phyloP scores from a whole-genome alignment of 2,329 filamentous ascomycete species.

The Cladosporium sp. region DNA sequence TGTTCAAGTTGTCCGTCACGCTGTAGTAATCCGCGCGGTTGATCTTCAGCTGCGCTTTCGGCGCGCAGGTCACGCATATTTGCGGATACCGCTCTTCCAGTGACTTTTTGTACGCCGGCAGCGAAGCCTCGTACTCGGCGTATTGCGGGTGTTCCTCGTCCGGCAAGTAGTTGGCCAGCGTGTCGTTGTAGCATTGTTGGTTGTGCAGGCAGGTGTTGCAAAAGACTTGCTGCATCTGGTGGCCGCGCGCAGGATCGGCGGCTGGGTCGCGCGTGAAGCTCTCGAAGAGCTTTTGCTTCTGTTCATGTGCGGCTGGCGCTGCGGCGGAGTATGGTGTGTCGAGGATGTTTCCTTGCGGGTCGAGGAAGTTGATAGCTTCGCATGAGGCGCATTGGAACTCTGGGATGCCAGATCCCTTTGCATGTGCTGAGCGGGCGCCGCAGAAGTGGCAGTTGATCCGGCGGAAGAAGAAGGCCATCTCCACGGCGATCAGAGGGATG shows the following conservation, averaged over 20 bases:
- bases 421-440: constrained; percentile 63
- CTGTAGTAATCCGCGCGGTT: constrained; percentile 36
- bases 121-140: constrained; percentile 64
- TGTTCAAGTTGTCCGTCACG: constrained; percentile 30
- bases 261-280: constrained; percentile 26
- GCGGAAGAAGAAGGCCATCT: constrained; percentile 26
- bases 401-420: constrained; percentile 58
- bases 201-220: constrained; percentile 85
- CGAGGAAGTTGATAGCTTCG: constrained; percentile 84
- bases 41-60: constrained; percentile 59
- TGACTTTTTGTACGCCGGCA: constrained; percentile 67
- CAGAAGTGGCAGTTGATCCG: constrained; percentile 74
- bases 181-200: constrained; percentile 75
- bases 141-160: constrained; percentile 67
- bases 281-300: constrained; percentile 29
- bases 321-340: constrained; percentile 69
- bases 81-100: constrained; percentile 86
- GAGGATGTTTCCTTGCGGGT: constrained; percentile 86
- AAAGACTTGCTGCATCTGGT: constrained; percentile 48
- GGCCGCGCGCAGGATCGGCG: constrained; percentile 4
- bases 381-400: constrained; percentile 76
- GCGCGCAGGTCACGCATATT: constrained; percentile 79
- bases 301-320: constrained; percentile 23
- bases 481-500: neutral
- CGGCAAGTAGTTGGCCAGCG: constrained; percentile 77